Evolutionary conservation across 495 filamentous ascomycete species (phyloP).

Genomic region (Filosporella fistucella): DNA sequence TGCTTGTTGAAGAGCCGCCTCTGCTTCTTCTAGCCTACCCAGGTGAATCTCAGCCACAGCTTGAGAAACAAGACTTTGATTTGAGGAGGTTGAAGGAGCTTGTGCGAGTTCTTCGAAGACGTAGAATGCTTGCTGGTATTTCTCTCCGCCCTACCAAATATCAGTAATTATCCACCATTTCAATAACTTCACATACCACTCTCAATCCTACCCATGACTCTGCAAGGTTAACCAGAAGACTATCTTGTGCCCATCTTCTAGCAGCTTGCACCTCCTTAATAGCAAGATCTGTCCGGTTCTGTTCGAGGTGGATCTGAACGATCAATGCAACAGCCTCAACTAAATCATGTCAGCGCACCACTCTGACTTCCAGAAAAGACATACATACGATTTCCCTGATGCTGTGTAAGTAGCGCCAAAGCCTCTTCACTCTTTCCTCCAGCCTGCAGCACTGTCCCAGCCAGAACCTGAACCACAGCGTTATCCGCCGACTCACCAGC

Average conservation of each 20-base stretch:
- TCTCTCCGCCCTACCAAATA: slow-evolving; percentile 72
- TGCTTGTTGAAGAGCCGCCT: slow-evolving; percentile 78
- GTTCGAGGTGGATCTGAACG: slow-evolving; percentile 85
- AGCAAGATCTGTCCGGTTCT: slow-evolving; percentile 87
- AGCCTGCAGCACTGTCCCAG: slow-evolving; percentile 71
- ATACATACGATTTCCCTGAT: slow-evolving; percentile 81
- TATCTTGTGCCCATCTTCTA: slow-evolving; percentile 93
- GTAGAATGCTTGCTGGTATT: slow-evolving; percentile 96
- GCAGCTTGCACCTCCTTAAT: slow-evolving; percentile 86
- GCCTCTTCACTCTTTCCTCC: slow-evolving; percentile 81
- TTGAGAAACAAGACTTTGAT: slow-evolving; percentile 72
- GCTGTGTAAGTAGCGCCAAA: slow-evolving; percentile 67
- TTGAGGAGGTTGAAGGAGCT: slow-evolving; percentile 65
- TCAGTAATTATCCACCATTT: slow-evolving; percentile 6
- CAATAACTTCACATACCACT: slow-evolving; percentile 51
- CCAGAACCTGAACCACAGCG: slow-evolving; percentile 72
- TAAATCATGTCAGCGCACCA: slow-evolving; percentile 22
- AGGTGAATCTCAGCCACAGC: slow-evolving; percentile 90
- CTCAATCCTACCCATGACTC: slow-evolving; percentile 93
- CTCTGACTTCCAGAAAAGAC: neutral
- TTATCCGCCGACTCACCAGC: slow-evolving; percentile 65
- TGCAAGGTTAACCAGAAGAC: slow-evolving; percentile 85
- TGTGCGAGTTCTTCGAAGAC: slow-evolving; percentile 96
- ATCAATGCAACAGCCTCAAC: slow-evolving; percentile 66
- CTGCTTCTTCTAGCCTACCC: slow-evolving; percentile 82